Evolutionary conservation across 257 asterid genomes (phyloP).

Genomic region (Penstemon eatonii): DNA sequence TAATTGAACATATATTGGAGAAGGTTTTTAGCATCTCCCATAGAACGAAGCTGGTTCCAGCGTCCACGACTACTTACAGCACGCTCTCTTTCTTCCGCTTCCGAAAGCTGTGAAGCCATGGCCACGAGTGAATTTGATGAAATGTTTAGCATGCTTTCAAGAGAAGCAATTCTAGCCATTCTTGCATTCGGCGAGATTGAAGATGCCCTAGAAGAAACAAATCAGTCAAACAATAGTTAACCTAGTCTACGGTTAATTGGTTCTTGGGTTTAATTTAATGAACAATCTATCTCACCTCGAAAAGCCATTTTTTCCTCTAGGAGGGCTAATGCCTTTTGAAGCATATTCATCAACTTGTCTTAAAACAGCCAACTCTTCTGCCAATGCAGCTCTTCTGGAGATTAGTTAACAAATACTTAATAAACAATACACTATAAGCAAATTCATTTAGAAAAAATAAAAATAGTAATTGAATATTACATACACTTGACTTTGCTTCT

Average conservation of each 20-base stretch:
- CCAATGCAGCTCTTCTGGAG: constrained; percentile 91
- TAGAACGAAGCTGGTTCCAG: constrained; percentile 95
- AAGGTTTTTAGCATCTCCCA: constrained; percentile 89
- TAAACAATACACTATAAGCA: background rate
- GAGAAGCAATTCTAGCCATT: constrained; percentile 90
- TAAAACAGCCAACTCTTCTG: constrained; percentile 88
- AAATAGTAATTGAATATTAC: constrained; percentile 33
- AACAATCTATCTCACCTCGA: constrained; percentile 50
- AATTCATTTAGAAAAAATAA: background rate
- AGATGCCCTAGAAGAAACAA: constrained; percentile 58
- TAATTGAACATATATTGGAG: constrained; percentile 86
- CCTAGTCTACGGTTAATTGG: background rate
- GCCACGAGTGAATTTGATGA: constrained; percentile 93
- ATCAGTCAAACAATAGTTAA: background rate
- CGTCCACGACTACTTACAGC: constrained; percentile 78
- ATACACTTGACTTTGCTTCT: constrained; percentile 99
- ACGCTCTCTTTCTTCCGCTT: constrained; percentile 98
- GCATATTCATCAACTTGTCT: constrained; percentile 90
- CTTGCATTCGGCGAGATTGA: constrained; percentile 92
- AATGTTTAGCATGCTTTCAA: constrained; percentile 90
- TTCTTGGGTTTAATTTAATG: no score
- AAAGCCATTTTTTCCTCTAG: constrained; percentile 81
- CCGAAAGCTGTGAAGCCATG: constrained; percentile 99
- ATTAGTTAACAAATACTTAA: constrained; percentile 28
- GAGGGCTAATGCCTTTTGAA: constrained; percentile 83